Evolutionary conservation across 1,284 basidiomycete species (phyloP).

Genomic region (Tylopilus microsporus): DNA sequence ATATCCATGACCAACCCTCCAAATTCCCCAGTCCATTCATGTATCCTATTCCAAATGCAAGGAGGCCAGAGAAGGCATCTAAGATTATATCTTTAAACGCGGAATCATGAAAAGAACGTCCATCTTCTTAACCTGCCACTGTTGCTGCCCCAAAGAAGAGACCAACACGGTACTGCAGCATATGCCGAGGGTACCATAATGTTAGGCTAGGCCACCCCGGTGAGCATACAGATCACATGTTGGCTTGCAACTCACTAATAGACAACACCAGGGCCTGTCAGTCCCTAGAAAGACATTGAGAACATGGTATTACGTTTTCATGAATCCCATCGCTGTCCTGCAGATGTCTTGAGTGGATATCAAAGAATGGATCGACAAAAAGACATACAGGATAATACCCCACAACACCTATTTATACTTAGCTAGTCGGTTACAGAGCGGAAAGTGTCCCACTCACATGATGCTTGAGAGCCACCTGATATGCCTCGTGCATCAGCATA

Average conservation of each 20-base stretch:
- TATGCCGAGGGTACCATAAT: conserved; percentile 35
- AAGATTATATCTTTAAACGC: conserved; percentile 19
- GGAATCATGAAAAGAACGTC: not conserved
- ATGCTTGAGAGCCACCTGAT: conserved; percentile 40
- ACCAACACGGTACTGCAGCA: conserved; percentile 35
- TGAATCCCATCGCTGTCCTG: conserved; percentile 64
- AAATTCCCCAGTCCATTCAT: conserved; percentile 27
- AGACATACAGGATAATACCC: conserved; percentile 45
- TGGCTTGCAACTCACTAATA: conserved; percentile 49
- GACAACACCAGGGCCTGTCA: conserved; percentile 49
- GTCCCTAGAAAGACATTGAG: not conserved
- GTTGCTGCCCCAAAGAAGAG: conserved; percentile 37
- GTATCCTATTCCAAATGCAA: conserved; percentile 27
- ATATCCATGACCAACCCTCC: conserved; percentile 37
- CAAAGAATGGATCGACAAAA: not conserved
- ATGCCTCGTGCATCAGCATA: conserved; percentile 7
- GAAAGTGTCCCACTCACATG: conserved; percentile 27
- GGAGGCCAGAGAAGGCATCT: conserved; percentile 33
- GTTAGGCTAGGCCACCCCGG: conserved; percentile 20
- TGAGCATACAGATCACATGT: conserved; percentile 23
- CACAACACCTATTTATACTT: conserved; percentile 38
- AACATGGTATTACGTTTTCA: conserved; percentile 45
- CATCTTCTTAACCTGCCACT: conserved; percentile 17
- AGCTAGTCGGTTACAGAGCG: not conserved
- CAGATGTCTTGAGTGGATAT: not conserved